Evolutionary conservation across 176 grass and related monocot genomes (phyloP).

Genomic region (Themeda triandra): DNA sequence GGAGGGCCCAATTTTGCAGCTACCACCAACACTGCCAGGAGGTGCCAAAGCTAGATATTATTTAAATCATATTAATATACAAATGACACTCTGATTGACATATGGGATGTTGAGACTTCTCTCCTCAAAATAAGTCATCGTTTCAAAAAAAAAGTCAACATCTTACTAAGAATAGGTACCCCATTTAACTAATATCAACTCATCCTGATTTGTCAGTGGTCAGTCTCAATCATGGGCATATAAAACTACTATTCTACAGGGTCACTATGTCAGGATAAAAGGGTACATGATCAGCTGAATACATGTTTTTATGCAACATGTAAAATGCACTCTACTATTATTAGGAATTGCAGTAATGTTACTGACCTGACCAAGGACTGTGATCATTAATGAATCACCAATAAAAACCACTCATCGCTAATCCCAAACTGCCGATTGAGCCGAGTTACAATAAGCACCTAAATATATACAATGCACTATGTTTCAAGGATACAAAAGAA

Average conservation of each 20-base stretch:
- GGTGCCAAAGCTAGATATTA: conserved; percentile 8
- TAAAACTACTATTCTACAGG: neutral
- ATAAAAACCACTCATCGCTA: conserved; percentile 95
- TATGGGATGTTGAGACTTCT: neutral
- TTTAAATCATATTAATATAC: neutral
- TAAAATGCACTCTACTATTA: neutral
- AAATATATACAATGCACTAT: conserved; percentile 20
- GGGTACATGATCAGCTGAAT: neutral
- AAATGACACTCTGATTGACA: conserved; percentile 15
- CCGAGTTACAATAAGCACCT: conserved; percentile 87
- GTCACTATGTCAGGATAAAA: neutral
- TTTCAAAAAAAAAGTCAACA: no score
- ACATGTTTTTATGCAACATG: neutral
- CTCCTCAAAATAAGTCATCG: conserved; percentile 7
- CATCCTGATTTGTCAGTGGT: neutral
- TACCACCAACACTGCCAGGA: conserved; percentile 72
- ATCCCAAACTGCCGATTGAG: conserved; percentile 87
- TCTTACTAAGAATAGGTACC: neutral
- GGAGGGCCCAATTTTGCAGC: conserved; percentile 92
- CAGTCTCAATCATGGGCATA: neutral
- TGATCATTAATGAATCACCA: conserved; percentile 98
- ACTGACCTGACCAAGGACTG: conserved; percentile 87
- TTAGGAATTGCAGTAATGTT: neutral
- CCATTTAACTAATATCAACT: neutral
- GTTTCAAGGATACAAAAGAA: conserved; percentile 26